Conservation (phyloP, 2,329 filamentous ascomycete species). For the Alternaria sp. region DNA sequence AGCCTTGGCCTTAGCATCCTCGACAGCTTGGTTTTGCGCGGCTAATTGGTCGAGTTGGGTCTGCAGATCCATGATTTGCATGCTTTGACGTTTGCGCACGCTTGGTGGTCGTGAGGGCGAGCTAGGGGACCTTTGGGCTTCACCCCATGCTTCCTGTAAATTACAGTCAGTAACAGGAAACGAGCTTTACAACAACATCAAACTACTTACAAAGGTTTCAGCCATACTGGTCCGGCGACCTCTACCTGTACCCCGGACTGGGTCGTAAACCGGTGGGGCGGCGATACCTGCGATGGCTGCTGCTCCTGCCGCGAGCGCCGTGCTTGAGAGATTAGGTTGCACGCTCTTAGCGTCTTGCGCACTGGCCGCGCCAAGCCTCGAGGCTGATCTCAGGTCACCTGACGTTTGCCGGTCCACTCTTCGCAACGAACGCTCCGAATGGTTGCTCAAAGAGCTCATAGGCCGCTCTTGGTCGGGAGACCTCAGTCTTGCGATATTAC, state of each 20-base stretch:
- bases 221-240: slow-evolving; percentile 82
- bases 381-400: slow-evolving; percentile 77
- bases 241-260: slow-evolving; percentile 87
- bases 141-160: slow-evolving; percentile 87
- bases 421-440: slow-evolving; percentile 74
- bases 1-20: slow-evolving; percentile 74
- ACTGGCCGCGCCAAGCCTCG: slow-evolving; percentile 65
- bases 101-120: slow-evolving; percentile 95
- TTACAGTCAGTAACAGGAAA: slow-evolving; percentile 35
- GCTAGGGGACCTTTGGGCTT: slow-evolving; percentile 86
- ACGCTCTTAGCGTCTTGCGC: slow-evolving; percentile 47
- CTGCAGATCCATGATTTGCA: slow-evolving; percentile 93
- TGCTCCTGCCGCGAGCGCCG: slow-evolving; percentile 47
- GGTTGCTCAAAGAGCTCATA: slow-evolving; percentile 67
- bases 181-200: slow-evolving; percentile 12
- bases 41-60: slow-evolving; percentile 82
- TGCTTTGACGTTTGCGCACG: slow-evolving; percentile 96
- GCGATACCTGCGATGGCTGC: slow-evolving; percentile 55
- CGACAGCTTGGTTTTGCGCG: slow-evolving; percentile 82
- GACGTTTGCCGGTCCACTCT: slow-evolving; percentile 73
- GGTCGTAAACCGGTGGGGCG: slow-evolving; percentile 70
- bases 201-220: slow-evolving; percentile 86
- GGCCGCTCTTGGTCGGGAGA: slow-evolving; percentile 63
- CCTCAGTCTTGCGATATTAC: slow-evolving; percentile 52
- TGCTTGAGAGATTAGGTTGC: slow-evolving; percentile 42